A percentile compares a stretch with the other conserved stretches of the same genome.
Conservation (phyloP, 148 eudicot genomes). For the Dysphania ambrosioides region DNA sequence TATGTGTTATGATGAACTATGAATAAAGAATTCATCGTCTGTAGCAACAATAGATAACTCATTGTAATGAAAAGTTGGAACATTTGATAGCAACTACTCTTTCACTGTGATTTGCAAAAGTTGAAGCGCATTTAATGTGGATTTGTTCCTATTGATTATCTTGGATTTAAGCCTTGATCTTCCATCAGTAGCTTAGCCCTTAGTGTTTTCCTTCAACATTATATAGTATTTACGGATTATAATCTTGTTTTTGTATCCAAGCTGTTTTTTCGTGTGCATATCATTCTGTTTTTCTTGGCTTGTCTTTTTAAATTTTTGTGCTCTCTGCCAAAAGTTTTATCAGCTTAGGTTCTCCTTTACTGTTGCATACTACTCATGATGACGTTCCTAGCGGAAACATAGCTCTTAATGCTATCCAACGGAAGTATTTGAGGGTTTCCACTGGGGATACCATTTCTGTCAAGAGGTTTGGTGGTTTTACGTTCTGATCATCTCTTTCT, state of each 20-base stretch:
- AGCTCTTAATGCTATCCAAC: constrained; percentile 70
- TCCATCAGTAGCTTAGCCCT: no score
- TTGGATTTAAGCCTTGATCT: not conserved
- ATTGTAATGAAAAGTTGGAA: not conserved
- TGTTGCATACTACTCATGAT: constrained; percentile 46
- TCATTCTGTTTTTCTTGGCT: not conserved
- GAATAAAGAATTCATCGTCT: not conserved
- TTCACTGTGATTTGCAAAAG: not conserved
- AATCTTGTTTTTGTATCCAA: no score
- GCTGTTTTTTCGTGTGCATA: no score
- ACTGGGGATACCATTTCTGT: constrained; percentile 38
- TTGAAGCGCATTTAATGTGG: not conserved
- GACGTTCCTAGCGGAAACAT: constrained; percentile 51
- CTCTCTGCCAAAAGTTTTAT: no score
- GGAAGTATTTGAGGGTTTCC: constrained; percentile 41
- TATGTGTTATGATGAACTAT: not conserved
- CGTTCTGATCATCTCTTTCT: not conserved
- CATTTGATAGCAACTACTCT: not conserved
- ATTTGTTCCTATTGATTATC: not conserved
- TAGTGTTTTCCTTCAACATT: no score
- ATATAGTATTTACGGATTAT: no score
- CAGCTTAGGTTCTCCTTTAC: constrained; percentile 37
- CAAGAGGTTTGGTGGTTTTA: constrained; percentile 45
- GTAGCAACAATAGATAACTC: not conserved
- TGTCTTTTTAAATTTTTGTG: not conserved